Evolutionary conservation across 208 protist species (phyloP), one percentile per base, ranked within the genome.

Genomic region (Leishmania martiniquensis): DNA sequence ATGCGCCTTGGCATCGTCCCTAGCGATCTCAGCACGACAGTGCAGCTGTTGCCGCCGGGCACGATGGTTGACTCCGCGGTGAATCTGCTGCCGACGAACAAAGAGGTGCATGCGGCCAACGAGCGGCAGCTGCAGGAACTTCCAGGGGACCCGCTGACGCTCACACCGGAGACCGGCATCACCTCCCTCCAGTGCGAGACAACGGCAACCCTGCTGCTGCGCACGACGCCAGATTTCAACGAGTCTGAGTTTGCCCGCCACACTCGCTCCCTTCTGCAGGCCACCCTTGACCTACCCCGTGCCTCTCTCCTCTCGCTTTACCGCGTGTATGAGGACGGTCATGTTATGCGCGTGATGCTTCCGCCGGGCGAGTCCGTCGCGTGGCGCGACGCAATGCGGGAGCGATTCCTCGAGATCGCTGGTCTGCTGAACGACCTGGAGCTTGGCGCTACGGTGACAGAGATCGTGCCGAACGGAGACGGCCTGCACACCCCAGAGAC

Each of bases 271-370:
- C 82, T 96, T 22, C 83, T 96, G 52, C 92, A 94, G 85, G 89
- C 92, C 44, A 95, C 89, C 0, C 80, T 96, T 9, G 92, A 96
- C 72, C 74, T 96, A 1, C 92, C 92, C 2, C 88, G 85, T 45
- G 83, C 90, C 76, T 94, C 92, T 37, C 82, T 96, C 62, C 83
- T 96, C 32, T 94, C 83, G 7, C 80, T 95, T 29, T 96, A 96
- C 85, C 85, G 87, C 37, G 76, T 96, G 29, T 96, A 95, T 81
- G 93, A 96, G 60, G 93, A 96, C 81, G 93, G 91, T 52, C 91
- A 96, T 51, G 93, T 89, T 34, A 93, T 96, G 89, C 90, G 93
- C n/a, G 87, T 96, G 75, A 89, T 92, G 84, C 89, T 96, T 54
- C 93, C 93, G 34, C 87, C 88, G 5, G 86, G 89, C 37, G 89